Base-by-base conservation (phyloP, 1,284 basidiomycete genomes). In the Marasmius tenuissimus region DNA sequence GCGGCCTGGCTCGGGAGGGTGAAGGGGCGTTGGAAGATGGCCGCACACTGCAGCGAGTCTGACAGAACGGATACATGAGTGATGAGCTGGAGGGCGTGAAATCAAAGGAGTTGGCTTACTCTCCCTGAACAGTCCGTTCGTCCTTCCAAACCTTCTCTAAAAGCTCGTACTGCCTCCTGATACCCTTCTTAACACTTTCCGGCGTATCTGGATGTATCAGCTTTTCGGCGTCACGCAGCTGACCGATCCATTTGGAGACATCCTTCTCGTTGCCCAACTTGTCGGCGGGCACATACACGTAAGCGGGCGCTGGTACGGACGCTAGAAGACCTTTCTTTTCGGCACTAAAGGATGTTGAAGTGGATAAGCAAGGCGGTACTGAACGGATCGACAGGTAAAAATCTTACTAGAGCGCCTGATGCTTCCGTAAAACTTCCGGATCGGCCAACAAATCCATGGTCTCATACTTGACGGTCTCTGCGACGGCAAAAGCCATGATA, bases 321-420 rank as follows among this genome's bases (percentile, higher is more conserved):
- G 52, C 52, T 12, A 54, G 52, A 37, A 54, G 35, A n/a, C 52
- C 52, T 37, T 54, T 54, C 34, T 54, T 54, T n/a, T 54, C 52
- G 20, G 52, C 52, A 37, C 52, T 54, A n/a, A 4, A 47, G 1
- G 9, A 18, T 4, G 6, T 2, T 12, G 40, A 6, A 42, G 11
- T 10, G 34, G 3, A 3, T 10, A 34, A 35, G 9, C 6, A 38
- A 20, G 37, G 34, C 20, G 14, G 33, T 34, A 14, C 12, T 54
- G 12, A 34, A 38, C 14, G 12, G 35, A 37, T 11, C 33, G 1
- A 18, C 6, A 38, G n/a, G 3, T 34, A 16, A 12, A 34, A 7
- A 22, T 27, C 34, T 18, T 8, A 54, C 52, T 54, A 54, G 34
- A 54, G 52, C 11, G 27, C 34, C 16, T 54, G 52, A 54, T 54